Percentiles rank a stretch among this genome's conserved stretches.
Evolutionary conservation across 345 rosid species (phyloP).

Genomic region (Xanthoceras sorbifolium): DNA sequence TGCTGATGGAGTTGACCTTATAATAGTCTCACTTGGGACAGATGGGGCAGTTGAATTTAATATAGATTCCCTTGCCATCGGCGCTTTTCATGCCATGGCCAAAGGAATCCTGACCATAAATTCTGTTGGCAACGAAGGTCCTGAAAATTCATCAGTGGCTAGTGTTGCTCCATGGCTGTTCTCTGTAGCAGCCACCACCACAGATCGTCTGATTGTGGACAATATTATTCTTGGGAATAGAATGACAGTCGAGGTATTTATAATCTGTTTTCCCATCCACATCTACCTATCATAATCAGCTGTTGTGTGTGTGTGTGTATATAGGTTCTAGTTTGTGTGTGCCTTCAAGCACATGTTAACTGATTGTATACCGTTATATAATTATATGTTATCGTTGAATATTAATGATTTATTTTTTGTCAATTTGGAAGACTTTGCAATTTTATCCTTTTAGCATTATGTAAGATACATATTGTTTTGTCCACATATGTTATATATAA

Average conservation of each 20-base stretch:
- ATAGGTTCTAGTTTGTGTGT: too few species aligned
- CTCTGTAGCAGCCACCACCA: constrained; percentile 52
- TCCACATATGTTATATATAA: too few species aligned
- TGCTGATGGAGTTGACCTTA: constrained; percentile 58
- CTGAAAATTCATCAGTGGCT: rapidly evolving
- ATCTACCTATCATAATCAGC: background rate
- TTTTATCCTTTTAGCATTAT: too few species aligned
- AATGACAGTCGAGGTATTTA: constrained; percentile 39
- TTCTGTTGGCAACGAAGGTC: constrained; percentile 43
- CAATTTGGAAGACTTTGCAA: too few species aligned
- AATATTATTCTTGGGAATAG: constrained; percentile 47
- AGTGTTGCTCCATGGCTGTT: constrained; percentile 53
- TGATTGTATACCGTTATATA: too few species aligned
- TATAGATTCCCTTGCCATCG: constrained; percentile 34
- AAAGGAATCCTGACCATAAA: constrained; percentile 51
- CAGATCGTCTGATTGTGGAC: constrained; percentile 36
- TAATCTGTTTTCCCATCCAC: background rate
- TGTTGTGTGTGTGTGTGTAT: too few species aligned
- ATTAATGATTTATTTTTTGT: too few species aligned
- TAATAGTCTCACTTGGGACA: constrained; percentile 35
- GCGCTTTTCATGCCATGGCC: constrained; percentile 54
- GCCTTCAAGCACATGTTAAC: too few species aligned
- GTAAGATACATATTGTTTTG: too few species aligned
- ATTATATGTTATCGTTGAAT: too few species aligned
- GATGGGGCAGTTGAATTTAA: rapidly evolving